Evolutionary conservation across 768 basidiomycete genomes (phyloP).

Genomic region (Leccinum ochraceum): DNA sequence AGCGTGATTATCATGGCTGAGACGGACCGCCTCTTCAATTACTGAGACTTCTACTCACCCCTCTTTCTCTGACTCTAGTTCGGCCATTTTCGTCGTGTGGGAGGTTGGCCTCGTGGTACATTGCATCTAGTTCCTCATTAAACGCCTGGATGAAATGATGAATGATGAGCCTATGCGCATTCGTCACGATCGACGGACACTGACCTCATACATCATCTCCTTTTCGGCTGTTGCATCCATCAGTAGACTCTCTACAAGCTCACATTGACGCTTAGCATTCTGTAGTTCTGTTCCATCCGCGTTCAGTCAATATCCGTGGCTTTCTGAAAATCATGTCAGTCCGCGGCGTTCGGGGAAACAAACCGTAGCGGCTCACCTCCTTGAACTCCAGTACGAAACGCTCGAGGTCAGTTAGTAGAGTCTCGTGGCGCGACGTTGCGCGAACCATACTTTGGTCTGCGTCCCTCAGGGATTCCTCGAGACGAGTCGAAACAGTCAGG

Average conservation of each 20-base stretch:
- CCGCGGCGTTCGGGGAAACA: neutral
- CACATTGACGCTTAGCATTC: constrained; percentile 70
- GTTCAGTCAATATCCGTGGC: constrained; percentile 59
- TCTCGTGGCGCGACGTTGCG: constrained; percentile 55
- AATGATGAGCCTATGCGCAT: constrained; percentile 2
- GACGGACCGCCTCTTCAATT: too few relatives aligned
- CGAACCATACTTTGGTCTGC: constrained; percentile 57
- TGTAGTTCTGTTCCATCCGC: constrained; percentile 56
- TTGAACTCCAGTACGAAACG: constrained; percentile 52
- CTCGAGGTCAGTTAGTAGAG: constrained; percentile 50
- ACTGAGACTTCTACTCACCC: constrained; percentile 53
- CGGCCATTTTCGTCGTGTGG: constrained; percentile 75
- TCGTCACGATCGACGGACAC: constrained; percentile 18
- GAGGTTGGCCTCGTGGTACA: constrained; percentile 84
- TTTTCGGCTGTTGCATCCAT: constrained; percentile 84
- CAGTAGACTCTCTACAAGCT: constrained; percentile 75
- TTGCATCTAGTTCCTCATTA: constrained; percentile 89
- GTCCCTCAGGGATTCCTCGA: constrained; percentile 56
- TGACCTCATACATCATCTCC: constrained; percentile 90
- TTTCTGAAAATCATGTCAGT: constrained; percentile 42
- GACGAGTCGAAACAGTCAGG: constrained; percentile 15
- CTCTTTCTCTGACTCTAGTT: constrained; percentile 73
- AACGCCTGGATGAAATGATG: constrained; percentile 60
- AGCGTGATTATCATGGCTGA: too few relatives aligned
- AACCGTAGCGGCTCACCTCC: constrained; percentile 46